Base-by-base conservation (phyloP, 331 rosid species). In the Dryas integrifolia region DNA sequence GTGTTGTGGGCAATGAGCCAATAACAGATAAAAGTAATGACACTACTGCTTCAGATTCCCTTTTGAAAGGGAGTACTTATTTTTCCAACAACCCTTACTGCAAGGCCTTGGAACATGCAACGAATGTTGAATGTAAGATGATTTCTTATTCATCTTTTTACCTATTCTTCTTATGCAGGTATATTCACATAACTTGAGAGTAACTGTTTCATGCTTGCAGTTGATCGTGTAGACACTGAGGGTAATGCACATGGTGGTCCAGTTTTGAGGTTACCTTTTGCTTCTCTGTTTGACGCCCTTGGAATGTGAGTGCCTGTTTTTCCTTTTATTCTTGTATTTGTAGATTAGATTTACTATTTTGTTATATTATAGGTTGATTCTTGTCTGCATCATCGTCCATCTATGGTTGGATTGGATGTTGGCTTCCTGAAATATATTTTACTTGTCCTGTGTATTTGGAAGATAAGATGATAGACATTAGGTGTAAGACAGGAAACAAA, bases 81-180 rank as follows among this genome's bases (percentile, higher is more conserved):
- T 92, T 90, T 81, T 90, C 92, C 56, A 92, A 84, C 68, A 95
- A 95, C 73, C 92, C 99, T 24, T 95, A 83, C 86, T 87, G 96
- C 90, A 95, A 86, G 81, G 96, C 96, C 72, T 78, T 95, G 62
- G 92, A 85, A 78, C 84, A 81, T 72, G 93, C 97, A 62, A 87
- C 92, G 21, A 97, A 92, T 81, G 84, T 88, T 82, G 97, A 95
- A 92, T 84, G 99, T 95, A 90, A 77, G 81, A 77, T 78, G 71
- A 69, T 79, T 69, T 74, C 46, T 70, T 65, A 63, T 62, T 58
- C n/a, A 35, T 40, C 7, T 11, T 26, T 35, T 24, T 41, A 70
- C 69, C 8, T 73, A 64, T 15, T 75, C 70, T 63, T 71, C 65
- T 73, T 75, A 24, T 48, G 52, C 18, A 10, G 44, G 8, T 56